phyloP scores from a whole-genome alignment of 805 yeast species.

The Candida yuanshanica region DNA sequence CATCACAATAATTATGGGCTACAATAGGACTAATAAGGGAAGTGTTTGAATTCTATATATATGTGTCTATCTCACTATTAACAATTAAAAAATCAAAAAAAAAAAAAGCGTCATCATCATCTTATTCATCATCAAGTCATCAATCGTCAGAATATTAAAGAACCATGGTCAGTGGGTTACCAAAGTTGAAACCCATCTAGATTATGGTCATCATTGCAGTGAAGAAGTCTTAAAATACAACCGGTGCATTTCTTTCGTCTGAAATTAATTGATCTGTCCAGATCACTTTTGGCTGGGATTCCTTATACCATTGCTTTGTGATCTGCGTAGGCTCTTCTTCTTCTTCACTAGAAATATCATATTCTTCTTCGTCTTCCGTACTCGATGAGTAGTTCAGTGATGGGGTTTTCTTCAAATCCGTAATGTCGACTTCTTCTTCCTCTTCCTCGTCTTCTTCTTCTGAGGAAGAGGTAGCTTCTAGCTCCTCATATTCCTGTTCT shows the following conservation, averaged over 20 bases:
- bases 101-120: too few relatives aligned
- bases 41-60: too few relatives aligned
- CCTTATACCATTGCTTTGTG: background rate
- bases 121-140: too few relatives aligned
- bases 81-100: too few relatives aligned
- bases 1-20: too few relatives aligned
- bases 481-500: constrained; percentile 16
- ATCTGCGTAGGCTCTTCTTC: constrained; percentile 5
- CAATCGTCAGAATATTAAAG: too few relatives aligned
- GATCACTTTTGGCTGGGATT: too few relatives aligned
- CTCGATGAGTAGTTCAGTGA: constrained; percentile 15
- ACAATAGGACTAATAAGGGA: too few relatives aligned
- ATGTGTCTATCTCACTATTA: too few relatives aligned
- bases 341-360: constrained; percentile 7
- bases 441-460: constrained; percentile 7
- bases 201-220: background rate
- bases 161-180: background rate
- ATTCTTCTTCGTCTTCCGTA: constrained; percentile 11
- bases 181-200: background rate
- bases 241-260: background rate
- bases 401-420: constrained; percentile 15
- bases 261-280: too few relatives aligned
- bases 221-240: background rate
- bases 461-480: constrained; percentile 10
- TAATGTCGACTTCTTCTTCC: constrained; percentile 17